Base-by-base conservation (phyloP, 2,329 filamentous ascomycete species). In the Cladophialophora yegresii region DNA sequence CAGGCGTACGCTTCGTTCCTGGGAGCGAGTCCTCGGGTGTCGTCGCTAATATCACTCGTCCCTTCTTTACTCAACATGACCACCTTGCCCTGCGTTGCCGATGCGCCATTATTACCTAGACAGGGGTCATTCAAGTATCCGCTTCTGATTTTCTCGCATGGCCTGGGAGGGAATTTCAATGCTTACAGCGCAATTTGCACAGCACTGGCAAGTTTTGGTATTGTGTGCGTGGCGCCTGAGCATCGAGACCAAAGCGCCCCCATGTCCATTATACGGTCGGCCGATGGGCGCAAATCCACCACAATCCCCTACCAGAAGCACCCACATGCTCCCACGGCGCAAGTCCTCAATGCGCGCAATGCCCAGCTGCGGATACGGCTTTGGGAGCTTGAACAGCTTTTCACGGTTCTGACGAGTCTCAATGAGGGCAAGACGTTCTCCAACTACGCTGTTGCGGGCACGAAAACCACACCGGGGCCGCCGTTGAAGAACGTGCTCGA, bases 131-230 rank as follows among this genome's bases (percentile, higher is more conserved):
- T 10, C 77, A 80, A 86, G 78, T 95, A 90, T 89, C 91, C 92
- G 0, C 89, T 91, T 0, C 87, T 92, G 80, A 81, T 96, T 67
- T 96, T 96, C 77, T 95, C 91, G 1, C 92, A 96, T 73, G 92
- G 92, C 0, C 81, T 96, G 1, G 92, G 90, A 43, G 92, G 92
- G 43, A 88, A 86, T 65, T 84, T 90, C 69, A 95, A 95, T 72
- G 87, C 90, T 10, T 96, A 96, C 78, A 93, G 90, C n/a, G 89
- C 93, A 72, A 79, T 96, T 26, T 88, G 85, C 20, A 90, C 90
- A 16, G 91, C 90, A 0, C 78, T 96, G 30, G 90, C 92, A 4
- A 92, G 89, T 22, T 88, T 95, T 72, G 92, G 92, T 47, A 82
- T 93, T 23, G 86, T 95, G 7, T 91, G 96, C 1, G 80, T 93